phyloP scores from a whole-genome alignment of 78 protist genomes.

The Dictyostelium firmibasis region DNA sequence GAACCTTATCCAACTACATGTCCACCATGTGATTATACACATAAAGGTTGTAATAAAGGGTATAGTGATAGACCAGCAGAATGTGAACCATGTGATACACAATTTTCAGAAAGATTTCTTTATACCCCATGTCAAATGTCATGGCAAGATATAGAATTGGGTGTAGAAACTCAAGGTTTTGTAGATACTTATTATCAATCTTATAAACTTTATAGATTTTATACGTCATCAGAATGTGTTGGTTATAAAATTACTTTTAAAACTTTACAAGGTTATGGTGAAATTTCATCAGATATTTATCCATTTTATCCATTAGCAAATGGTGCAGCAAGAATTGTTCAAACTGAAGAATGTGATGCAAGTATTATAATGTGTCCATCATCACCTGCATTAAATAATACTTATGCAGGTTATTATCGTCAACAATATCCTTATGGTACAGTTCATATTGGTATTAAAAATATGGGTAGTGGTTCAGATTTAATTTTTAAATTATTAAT shows the following conservation, averaged over 20 bases:
- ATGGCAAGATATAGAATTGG: background rate
- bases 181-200: background rate
- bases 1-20: background rate
- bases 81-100: background rate
- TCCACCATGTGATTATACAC: conserved; percentile 70
- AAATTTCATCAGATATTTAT: background rate
- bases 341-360: conserved; percentile 12
- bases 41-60: conserved; percentile 25
- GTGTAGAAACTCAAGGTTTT: background rate
- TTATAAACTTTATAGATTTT: background rate
- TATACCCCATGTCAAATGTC: background rate
- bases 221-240: background rate
- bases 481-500: conserved; percentile 15
- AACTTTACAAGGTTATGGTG: background rate
- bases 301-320: conserved; percentile 1
- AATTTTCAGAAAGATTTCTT: background rate
- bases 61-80: conserved; percentile 6
- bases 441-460: background rate
- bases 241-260: conserved; percentile 4
- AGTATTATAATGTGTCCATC: conserved; percentile 22
- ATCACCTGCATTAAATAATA: background rate
- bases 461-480: background rate
- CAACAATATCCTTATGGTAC: conserved; percentile 40
- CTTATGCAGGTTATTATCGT: background rate
- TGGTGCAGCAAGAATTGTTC: background rate